A percentile compares a stretch with the other conserved stretches of the same genome.
Evolutionary conservation across 805 yeast genomes (phyloP).

Genomic region (Hanseniaspora jakobsenii): DNA sequence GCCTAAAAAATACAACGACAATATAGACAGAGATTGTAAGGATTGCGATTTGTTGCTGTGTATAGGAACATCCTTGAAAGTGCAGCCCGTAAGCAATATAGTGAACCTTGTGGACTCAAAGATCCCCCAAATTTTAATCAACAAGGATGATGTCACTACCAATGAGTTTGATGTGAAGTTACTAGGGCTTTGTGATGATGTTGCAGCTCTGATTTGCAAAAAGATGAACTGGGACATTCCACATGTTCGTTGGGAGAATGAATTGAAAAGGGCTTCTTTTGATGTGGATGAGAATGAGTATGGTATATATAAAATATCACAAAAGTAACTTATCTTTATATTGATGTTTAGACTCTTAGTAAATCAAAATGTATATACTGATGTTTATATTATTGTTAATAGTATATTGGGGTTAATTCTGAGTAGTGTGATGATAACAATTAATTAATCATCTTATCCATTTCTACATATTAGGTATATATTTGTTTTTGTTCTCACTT

Average conservation of each 20-base stretch:
- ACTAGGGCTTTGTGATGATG: constrained; percentile 75
- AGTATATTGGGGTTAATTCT: too few relatives aligned
- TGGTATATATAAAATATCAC: constrained; percentile 25
- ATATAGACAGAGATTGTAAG: constrained; percentile 45
- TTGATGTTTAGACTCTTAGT: too few relatives aligned
- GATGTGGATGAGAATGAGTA: constrained; percentile 22
- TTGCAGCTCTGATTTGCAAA: constrained; percentile 50
- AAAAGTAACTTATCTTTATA: too few relatives aligned
- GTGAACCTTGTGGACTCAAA: constrained; percentile 58
- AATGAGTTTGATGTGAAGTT: constrained; percentile 67
- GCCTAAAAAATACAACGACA: constrained; percentile 55
- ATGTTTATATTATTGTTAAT: too few relatives aligned
- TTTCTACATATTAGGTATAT: too few relatives aligned
- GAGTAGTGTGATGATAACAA: too few relatives aligned
- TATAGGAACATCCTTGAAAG: constrained; percentile 84
- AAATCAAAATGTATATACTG: too few relatives aligned
- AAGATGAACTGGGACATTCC: constrained; percentile 49
- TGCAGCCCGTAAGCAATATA: constrained; percentile 82
- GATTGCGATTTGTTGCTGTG: constrained; percentile 71
- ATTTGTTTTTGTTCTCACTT: too few relatives aligned
- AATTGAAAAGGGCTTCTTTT: constrained; percentile 23
- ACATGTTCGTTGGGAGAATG: constrained; percentile 38
- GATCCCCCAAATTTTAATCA: constrained; percentile 74
- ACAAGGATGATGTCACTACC: constrained; percentile 62
- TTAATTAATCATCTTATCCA: too few relatives aligned